Base-by-base conservation (phyloP, 1,284 basidiomycete genomes). In the Microbotryum scabiosae region DNA sequence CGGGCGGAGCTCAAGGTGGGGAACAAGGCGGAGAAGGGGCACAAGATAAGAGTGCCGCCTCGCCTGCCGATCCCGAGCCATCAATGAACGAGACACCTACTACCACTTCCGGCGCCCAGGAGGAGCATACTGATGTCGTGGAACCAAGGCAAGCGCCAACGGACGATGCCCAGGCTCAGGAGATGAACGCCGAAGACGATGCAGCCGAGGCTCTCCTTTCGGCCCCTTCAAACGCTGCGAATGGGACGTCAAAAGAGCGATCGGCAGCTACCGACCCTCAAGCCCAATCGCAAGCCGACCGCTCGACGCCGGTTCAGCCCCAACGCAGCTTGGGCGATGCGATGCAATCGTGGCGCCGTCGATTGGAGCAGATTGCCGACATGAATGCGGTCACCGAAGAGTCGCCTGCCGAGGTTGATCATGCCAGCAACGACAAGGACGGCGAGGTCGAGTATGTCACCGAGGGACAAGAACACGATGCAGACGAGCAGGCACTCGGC, bases 401-500 rank as follows among this genome's bases (percentile, higher is more conserved):
- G 3, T 71, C 76, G n/a, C 66, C 73, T 2, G 72, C 75, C 20
- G 78, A 80, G 49, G 25, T 56, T 16, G 48, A 47, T 14, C 76
- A 80, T 3, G 77, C 81, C 1, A 84, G 47, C 12, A 52, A 72
- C 53, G 68, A 71, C 9, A 66, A 74, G 21, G 69, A 71, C 4
- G 68, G 69, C 44, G 79, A 81, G 54, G 79, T 96, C 23, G 90
- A 97, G 73, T 93, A 96, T 74, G 78, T 89, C n/a, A 82, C 82
- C 23, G 84, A 87, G 9, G 79, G 79, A 52, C 82, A 84, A 36
- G 85, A 88, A 64, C 78, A 78, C 16, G 84, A 85, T 60, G 80
- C 86, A 52, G 84, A 88, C 56, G 86, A 88, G 81, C 91, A 97
- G 74, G 91, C 92, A 1, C 81, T 97, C 14, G 94, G 92, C 6